Evolutionary conservation across 805 yeast species (phyloP), one percentile per base, ranked within the genome.

Genomic region (Alloascoidea hylecoeti): DNA sequence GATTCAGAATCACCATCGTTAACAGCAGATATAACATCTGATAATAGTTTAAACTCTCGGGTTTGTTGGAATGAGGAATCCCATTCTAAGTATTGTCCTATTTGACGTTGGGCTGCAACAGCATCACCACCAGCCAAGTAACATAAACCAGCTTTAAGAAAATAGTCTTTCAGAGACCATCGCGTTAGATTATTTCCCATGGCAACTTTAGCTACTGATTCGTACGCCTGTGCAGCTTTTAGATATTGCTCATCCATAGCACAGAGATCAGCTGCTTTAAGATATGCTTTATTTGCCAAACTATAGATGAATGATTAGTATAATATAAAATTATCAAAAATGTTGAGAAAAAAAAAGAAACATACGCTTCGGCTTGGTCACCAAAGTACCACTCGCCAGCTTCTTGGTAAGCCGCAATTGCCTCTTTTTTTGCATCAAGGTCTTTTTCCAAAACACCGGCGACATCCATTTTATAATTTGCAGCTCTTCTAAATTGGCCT

Each of bases 401-500:
- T 49, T 79, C 82, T 52, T 86, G 94, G 53, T 80, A 89, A 18
- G 86, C 73, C 39, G 66, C 66, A 38, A 79, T 68, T 4, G 98
- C 96, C 46, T 71, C 71, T 16, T 66, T 61, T 19, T 63, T 57
- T 50, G 88, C 89, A 37, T 69, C 69, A 15, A 84, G 61, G 36
- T 79, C 82, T 35, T 70, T 70, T 58, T 89, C 97, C 52, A 82
- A 84, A 35, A 89, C 57, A 46, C 76, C 86, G 6, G 88, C 98
- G 51, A 92, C 66, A 54, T 92, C 98, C 65, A 80, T 74, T 53
- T 88, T 80, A 62, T 81, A 88, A 53, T 85, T 85, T 9, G 98
- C 98, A 16, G 95, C 96, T 56, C 97, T 70, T 55, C 98, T 75
- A 61, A 92, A 92, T 56, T 89, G 96, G 9, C 99, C 99, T 48